Conservation (phyloP, 768 basidiomycete genomes). For the Lactarius pseudohatsudake region DNA sequence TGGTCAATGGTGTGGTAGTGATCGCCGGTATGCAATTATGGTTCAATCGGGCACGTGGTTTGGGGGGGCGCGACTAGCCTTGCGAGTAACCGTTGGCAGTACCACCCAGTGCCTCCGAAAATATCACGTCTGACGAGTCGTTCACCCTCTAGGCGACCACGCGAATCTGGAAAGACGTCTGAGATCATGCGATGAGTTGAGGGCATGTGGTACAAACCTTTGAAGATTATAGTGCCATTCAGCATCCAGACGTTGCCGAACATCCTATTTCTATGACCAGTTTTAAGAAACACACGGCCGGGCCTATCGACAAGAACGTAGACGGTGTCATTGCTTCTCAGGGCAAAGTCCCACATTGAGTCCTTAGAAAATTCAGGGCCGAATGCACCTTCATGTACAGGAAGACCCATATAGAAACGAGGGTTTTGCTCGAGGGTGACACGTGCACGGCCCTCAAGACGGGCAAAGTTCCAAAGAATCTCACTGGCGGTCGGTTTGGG, state of each 20-base stretch:
- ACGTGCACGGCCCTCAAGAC: not conserved
- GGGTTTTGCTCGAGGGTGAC: conserved; percentile 18
- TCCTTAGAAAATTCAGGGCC: no score
- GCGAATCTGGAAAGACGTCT: conserved; percentile 2
- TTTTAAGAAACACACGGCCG: conserved; percentile 7
- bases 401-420: conserved; percentile 12
- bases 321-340: not conserved
- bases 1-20: not conserved
- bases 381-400: not conserved
- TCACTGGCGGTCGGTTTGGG: not conserved
- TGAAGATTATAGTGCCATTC: not conserved
- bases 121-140: not conserved
- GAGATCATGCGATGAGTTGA: not conserved
- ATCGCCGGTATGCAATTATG: not conserved
- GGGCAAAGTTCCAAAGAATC: conserved; percentile 22
- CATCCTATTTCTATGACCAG: not conserved
- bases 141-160: conserved; percentile 11
- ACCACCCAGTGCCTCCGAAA: not conserved
- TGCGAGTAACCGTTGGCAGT: not conserved
- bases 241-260: conserved; percentile 9
- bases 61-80: not conserved
- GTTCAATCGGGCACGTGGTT: not conserved
- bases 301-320: conserved; percentile 12
- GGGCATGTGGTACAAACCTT: not conserved
- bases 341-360: no score